Evolutionary conservation across 2,329 filamentous ascomycete species (phyloP).

Genomic region (Juglanconis oblonga): DNA sequence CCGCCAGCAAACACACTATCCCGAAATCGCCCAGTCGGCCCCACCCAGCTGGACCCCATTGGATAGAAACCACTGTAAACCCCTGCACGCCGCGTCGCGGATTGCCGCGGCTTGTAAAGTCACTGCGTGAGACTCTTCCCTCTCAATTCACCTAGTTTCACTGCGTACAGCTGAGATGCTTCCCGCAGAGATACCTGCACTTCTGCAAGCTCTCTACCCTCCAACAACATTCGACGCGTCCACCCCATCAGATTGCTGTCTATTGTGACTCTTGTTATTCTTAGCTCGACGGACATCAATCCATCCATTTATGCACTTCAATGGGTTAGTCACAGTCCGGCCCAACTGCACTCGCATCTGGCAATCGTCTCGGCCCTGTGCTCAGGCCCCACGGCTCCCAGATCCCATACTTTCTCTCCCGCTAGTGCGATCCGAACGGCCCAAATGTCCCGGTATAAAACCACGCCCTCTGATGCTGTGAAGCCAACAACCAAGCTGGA

Average conservation of each 20-base stretch:
- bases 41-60: slow-evolving; percentile 19
- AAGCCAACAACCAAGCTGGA: not conserved
- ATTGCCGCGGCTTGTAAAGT: slow-evolving; percentile 7
- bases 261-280: slow-evolving; percentile 11
- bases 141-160: not conserved
- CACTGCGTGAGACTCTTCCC: slow-evolving; percentile 20
- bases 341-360: no score
- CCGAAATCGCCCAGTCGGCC: not conserved
- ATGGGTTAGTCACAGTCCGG: not conserved
- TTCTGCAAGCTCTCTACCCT: slow-evolving; percentile 4
- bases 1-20: not conserved
- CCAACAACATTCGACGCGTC: not conserved
- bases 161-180: not conserved
- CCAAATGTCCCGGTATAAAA: not conserved
- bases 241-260: slow-evolving; percentile 8
- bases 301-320: not conserved
- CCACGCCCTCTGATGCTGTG: not conserved
- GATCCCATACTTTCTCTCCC: not conserved
- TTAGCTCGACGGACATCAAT: not conserved
- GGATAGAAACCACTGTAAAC: slow-evolving; percentile 24
- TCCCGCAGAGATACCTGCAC: slow-evolving; percentile 3
- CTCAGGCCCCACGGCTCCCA: not conserved
- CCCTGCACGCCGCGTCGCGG: slow-evolving; percentile 25
- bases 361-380: not conserved
- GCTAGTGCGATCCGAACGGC: no score